Base-by-base conservation (phyloP, 257 asterid species). In the Pogostemon cablin region DNA sequence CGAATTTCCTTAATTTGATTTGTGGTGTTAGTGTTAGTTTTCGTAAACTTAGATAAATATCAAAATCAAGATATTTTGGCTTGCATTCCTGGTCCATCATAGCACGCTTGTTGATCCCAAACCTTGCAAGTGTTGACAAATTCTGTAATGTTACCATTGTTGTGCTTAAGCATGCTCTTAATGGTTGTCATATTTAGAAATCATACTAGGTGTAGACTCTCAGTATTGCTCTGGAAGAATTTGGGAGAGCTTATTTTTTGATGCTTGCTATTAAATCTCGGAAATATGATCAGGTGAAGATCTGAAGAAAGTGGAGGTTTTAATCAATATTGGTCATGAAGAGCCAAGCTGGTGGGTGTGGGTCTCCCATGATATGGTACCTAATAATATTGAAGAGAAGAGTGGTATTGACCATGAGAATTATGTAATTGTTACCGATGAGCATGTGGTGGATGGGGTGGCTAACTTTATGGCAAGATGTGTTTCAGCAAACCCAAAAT, bases 321-420 rank as follows among this genome's bases (percentile, higher is more conserved):
- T 91, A 72, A 80, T 91, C 41, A 81, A 87, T 65, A 79, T 84
- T 35, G 96, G 81, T 66, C 87, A 77, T 7, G 90, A 89, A 73
- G 88, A 89, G 63, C 96, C 99, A 6, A 93, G 95, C 79, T 85
- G 96, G 93, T 93, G 99, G 96, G 98, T 93, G 42, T 93, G 96
- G 99, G 95, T 93, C 11, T 71, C 96, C 0, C 95, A 93, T 63
- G 92, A 87, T 15, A 87, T 75, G 79, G 77, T 67, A 58, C 87
- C 91, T 0, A 76, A 43, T 56, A 78, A 85, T 62, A 44, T 73
- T 54, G 96, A 93, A 78, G 98, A 84, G 79, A 80, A 70, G 70
- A 85, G 99, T 71, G 96, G 73, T 69, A 87, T 93, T 15, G 99
- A 93, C 75, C 75, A 72, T 63, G 96, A 93, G 32, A 86, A 78